These are phyloP conservation scores for Chamaecrista fasciculata DNA, from an alignment of 306 rosid species.

Conservation along the genomic window DNA sequence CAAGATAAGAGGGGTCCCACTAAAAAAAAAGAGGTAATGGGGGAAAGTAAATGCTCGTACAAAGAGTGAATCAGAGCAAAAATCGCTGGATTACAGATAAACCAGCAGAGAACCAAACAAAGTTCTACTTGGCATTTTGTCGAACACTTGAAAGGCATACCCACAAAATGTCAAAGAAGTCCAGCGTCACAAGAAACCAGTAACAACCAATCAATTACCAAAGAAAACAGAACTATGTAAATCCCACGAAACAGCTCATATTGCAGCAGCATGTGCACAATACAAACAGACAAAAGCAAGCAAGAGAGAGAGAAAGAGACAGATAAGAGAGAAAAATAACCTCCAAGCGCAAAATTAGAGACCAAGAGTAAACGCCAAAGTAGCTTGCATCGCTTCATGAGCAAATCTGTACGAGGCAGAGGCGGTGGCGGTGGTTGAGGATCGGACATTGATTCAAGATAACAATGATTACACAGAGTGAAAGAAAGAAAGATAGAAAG, in stretches of 20 bases:
- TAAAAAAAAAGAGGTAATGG: background rate
- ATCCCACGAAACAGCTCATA: background rate
- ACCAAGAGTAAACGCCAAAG: constrained; percentile 75
- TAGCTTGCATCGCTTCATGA: constrained; percentile 56
- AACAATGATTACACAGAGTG: background rate
- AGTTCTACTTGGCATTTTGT: constrained; percentile 30
- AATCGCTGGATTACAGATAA: background rate
- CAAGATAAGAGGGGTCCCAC: background rate
- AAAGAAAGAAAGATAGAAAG: background rate
- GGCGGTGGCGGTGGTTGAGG: constrained; percentile 30
- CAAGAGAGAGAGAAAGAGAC: background rate
- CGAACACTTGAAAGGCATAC: constrained; percentile 42
- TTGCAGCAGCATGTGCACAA: background rate
- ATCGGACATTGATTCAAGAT: constrained; percentile 37
- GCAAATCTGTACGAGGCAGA: constrained; percentile 36
- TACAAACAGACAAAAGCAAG: background rate
- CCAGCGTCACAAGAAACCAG: background rate
- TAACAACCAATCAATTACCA: constrained; percentile 6
- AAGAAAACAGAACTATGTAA: background rate
- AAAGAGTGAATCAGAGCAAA: background rate
- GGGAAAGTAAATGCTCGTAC: background rate
- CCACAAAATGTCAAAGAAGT: background rate
- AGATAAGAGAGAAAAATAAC: constrained; percentile 26
- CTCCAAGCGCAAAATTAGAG: constrained; percentile 82
- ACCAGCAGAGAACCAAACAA: background rate